Evolutionary conservation across 2,329 filamentous ascomycete species (phyloP).

Genomic region (Trichoderma semiorbis): DNA sequence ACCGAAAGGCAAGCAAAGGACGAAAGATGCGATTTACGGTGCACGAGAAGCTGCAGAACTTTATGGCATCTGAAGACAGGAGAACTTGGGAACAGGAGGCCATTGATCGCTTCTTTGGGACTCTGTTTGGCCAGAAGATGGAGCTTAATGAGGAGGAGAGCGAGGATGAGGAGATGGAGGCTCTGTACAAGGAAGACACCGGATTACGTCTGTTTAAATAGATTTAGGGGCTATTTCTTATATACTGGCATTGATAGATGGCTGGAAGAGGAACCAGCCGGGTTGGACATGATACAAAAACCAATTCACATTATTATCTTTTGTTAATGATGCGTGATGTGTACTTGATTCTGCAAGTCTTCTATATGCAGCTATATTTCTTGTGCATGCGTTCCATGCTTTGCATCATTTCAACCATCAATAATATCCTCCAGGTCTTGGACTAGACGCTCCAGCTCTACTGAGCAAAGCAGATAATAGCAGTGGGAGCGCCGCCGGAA

Average conservation of each 20-base stretch:
- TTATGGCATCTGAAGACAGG: constrained; percentile 89
- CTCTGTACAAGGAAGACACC: constrained; percentile 51
- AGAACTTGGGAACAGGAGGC: constrained; percentile 76
- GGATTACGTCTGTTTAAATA: constrained; percentile 51
- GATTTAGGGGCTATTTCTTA: not conserved
- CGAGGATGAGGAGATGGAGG: constrained; percentile 49
- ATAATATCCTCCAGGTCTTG: not conserved
- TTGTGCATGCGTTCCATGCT: not conserved
- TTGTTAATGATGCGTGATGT: not conserved
- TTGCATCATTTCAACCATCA: not conserved
- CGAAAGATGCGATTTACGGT: constrained; percentile 91
- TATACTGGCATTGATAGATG: not conserved
- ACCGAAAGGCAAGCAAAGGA: constrained; percentile 93
- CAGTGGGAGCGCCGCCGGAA: not conserved
- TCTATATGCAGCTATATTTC: not conserved
- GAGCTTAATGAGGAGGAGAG: constrained; percentile 58
- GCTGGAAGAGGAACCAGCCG: not conserved
- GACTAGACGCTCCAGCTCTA: not conserved
- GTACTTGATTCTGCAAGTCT: not conserved
- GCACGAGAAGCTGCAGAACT: constrained; percentile 96
- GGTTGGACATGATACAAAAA: not conserved
- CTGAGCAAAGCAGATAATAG: not conserved
- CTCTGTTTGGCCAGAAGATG: constrained; percentile 68
- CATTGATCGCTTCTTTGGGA: constrained; percentile 72
- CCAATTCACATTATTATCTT: not conserved